Evolutionary conservation across 192 early-diverging fungal genomes (phyloP).

Genomic region (Fimicolochytrium jonesii): DNA sequence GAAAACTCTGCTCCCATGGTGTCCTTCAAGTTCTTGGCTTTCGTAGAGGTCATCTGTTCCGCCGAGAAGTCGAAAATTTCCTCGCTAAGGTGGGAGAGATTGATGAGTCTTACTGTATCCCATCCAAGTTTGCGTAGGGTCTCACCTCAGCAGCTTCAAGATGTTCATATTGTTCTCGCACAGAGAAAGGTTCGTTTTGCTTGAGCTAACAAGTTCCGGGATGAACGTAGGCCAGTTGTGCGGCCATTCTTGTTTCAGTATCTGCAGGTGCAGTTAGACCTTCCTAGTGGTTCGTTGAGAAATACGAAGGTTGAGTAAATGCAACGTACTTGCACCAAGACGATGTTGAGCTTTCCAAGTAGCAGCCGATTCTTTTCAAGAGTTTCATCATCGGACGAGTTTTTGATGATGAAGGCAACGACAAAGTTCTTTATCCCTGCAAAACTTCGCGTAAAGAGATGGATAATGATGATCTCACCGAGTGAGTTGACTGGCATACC

Average conservation of each 20-base stretch:
- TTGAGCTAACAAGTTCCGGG: constrained; percentile 93
- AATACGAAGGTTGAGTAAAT: too few relatives aligned
- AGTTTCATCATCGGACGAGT: constrained; percentile 79
- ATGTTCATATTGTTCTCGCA: constrained; percentile 99
- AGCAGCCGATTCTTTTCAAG: constrained; percentile 73
- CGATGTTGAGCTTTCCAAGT: constrained; percentile 92
- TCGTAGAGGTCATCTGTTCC: constrained; percentile 96
- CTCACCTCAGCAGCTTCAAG: constrained; percentile 88
- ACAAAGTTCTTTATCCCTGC: constrained; percentile 95
- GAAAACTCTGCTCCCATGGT: constrained; percentile 94
- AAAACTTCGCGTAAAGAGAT: too few relatives aligned
- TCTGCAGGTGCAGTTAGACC: too few relatives aligned
- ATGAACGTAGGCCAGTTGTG: constrained; percentile 99
- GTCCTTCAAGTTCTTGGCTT: constrained; percentile 91
- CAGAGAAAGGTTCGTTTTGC: constrained; percentile 82
- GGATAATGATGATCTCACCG: too few relatives aligned
- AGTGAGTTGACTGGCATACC: too few relatives aligned
- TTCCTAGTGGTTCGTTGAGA: too few relatives aligned
- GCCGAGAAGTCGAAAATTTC: constrained; percentile 99
- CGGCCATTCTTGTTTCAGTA: constrained; percentile 99
- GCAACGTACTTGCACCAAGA: constrained; percentile 89
- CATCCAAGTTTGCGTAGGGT: too few relatives aligned
- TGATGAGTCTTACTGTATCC: too few relatives aligned
- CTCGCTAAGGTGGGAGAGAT: too few relatives aligned
- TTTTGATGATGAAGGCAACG: constrained; percentile 86